phyloP scores from a whole-genome alignment of 495 filamentous ascomycete genomes.

The Aspergillus conjunctus region DNA sequence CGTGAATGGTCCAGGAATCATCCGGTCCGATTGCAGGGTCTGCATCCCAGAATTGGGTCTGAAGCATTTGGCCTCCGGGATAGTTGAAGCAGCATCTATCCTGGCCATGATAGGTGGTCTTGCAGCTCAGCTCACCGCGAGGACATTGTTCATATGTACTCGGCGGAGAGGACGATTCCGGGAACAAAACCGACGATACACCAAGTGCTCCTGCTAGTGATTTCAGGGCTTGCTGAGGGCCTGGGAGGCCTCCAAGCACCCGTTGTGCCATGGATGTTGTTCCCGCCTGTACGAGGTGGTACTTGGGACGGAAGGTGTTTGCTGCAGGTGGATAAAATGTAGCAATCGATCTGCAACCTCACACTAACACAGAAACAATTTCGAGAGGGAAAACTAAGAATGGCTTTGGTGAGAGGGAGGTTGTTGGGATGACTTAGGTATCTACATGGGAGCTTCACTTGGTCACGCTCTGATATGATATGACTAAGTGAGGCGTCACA shows the following conservation, averaged over 20 bases:
- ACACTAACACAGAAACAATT: no score
- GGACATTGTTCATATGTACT: conserved; percentile 41
- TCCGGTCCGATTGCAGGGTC: conserved; percentile 68
- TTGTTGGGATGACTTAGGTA: no score
- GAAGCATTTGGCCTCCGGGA: conserved; percentile 75
- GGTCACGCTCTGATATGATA: no score
- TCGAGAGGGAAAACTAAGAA: no score
- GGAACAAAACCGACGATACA: conserved; percentile 29
- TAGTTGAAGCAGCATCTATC: conserved; percentile 83
- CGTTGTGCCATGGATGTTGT: conserved; percentile 9
- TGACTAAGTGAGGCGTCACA: no score
- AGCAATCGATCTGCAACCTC: no score
- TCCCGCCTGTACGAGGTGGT: not conserved
- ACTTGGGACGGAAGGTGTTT: no score
- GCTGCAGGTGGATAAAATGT: no score
- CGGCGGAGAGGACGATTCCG: conserved; percentile 13
- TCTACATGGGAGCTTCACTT: no score
- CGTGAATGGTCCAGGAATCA: conserved; percentile 85
- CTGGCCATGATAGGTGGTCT: conserved; percentile 54
- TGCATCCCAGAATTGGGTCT: conserved; percentile 88
- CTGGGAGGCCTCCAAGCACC: conserved; percentile 36
- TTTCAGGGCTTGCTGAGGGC: conserved; percentile 47
- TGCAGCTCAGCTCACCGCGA: conserved; percentile 58
- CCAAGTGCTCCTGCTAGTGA: conserved; percentile 39
- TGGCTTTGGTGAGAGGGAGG: no score